These are phyloP conservation scores for Exophiala phaeomuriformis DNA, from an alignment of 2,329 filamentous ascomycete genomes.

Conservation along the genomic window DNA sequence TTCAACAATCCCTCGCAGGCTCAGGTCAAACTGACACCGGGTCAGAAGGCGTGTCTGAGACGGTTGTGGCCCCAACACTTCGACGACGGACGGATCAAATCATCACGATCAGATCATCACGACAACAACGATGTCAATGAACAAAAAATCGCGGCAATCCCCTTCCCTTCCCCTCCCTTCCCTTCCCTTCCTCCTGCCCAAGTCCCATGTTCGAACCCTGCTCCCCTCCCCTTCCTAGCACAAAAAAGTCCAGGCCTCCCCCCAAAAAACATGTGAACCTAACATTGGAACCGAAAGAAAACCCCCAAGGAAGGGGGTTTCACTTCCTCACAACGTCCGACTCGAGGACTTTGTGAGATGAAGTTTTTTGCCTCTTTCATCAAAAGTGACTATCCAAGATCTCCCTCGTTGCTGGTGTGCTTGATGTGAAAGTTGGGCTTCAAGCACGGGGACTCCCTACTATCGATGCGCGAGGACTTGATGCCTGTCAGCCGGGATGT, in stretches of 20 bases:
- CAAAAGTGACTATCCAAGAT: no score
- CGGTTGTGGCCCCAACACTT: not conserved
- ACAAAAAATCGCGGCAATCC: not conserved
- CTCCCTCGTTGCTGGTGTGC: no score
- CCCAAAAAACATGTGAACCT: not conserved
- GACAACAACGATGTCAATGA: no score
- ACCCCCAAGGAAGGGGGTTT: not conserved
- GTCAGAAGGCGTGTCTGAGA: not conserved
- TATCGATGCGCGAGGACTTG: no score
- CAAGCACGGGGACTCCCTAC: no score
- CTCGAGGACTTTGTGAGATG: not conserved
- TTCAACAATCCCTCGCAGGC: not conserved
- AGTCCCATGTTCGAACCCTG: not conserved
- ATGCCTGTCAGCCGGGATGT: no score
- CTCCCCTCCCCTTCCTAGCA: not conserved
- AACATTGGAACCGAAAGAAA: not conserved
- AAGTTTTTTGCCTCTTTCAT: not conserved
- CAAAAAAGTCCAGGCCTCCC: not conserved
- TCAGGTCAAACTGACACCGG: slow-evolving; percentile 1
- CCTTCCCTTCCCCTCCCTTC: not conserved
- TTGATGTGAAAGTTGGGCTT: no score
- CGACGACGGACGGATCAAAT: not conserved
- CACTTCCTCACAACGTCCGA: not conserved
- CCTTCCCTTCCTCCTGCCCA: not conserved
- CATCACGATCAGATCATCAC: no score